Conservation (phyloP, 2,329 filamentous ascomycete species). For the Xylaria sp. region DNA sequence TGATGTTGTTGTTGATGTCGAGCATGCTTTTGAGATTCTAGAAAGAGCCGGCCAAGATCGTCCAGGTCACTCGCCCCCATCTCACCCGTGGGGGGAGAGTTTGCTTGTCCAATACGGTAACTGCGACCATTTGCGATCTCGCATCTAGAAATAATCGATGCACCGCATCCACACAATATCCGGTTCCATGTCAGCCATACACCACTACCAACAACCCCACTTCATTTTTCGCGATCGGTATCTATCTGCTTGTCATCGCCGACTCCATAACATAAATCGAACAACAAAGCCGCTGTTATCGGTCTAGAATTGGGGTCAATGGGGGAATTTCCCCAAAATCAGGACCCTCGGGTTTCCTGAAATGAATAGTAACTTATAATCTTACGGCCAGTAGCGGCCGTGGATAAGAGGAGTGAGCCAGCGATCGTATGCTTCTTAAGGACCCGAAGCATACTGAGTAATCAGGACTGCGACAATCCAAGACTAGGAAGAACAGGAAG, state of each 20-base stretch:
- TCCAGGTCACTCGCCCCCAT: slow-evolving; percentile 8
- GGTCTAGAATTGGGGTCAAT: slow-evolving; percentile 1
- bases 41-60: slow-evolving; percentile 19
- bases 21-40: slow-evolving; percentile 18
- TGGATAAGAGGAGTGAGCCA: slow-evolving; percentile 3
- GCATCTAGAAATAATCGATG: slow-evolving; percentile 21
- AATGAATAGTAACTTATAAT: slow-evolving; percentile 3
- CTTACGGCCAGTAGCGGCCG: background rate
- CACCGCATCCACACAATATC: slow-evolving; percentile 18
- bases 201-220: slow-evolving; percentile 1
- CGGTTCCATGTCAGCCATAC: slow-evolving; percentile 19
- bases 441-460: background rate
- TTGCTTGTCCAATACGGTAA: slow-evolving; percentile 23
- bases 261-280: slow-evolving; percentile 8
- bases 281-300: slow-evolving; percentile 22
- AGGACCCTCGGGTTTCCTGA: slow-evolving; percentile 23
- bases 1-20: background rate
- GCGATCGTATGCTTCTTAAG: slow-evolving; percentile 17
- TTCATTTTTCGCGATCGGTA: slow-evolving; percentile 19
- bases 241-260: slow-evolving; percentile 17
- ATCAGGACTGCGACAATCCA: background rate
- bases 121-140: slow-evolving; percentile 27
- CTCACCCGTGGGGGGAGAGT: slow-evolving; percentile 19
- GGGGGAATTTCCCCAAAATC: background rate
- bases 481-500: slow-evolving; percentile 6